Base-by-base conservation (phyloP, 371 early-diverging fungal genomes). In the Conidiobolus incongruus region DNA sequence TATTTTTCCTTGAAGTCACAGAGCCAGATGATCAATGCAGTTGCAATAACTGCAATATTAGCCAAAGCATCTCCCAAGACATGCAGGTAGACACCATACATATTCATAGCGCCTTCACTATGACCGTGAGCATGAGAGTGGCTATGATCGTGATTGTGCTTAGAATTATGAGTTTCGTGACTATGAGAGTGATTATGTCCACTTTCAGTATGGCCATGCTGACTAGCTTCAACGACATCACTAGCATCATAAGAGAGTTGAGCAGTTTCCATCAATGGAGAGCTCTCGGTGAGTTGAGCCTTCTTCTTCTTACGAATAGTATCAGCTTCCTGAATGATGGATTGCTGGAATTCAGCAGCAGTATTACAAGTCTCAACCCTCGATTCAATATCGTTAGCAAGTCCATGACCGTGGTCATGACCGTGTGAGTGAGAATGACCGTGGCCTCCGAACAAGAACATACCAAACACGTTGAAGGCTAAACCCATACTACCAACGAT, bases 1-100 rank as follows among this genome's bases (percentile, higher is more conserved):
- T 62, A 72, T 29, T 72, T 56, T 80, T 81, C 81, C 1, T 49
- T 40, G 22, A 65, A 75, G 11, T 60, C 51, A 0, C 74, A 68
- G 32, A 77, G 61, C 71, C 77, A 81, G 26, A 85, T 81, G 45
- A 92, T 67, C 40, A 86, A 53, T 0, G 83, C 76, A 24, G 81
- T 70, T 31, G 73, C 59, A 44, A 96, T 85, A 8, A 94, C 94
- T 6, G 85, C 97, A 17, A 90, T 58, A 38, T 82, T 83, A 24
- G 86, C 89, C n/a, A 93, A 61, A 8, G 87, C 77, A 60, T 96
- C 97, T 29, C 97, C 94, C 19, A 91, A 52, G 20, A 92, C 84
- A 60, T 96, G 95, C 30, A 94, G 63, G 58, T 90, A 90, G 16
- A 93, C 81, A 31, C 90, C 91, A 39, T 65, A 75, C 87, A 89